phyloP scores from a whole-genome alignment of 495 filamentous ascomycete species.

The Daldinia caldariorum region DNA sequence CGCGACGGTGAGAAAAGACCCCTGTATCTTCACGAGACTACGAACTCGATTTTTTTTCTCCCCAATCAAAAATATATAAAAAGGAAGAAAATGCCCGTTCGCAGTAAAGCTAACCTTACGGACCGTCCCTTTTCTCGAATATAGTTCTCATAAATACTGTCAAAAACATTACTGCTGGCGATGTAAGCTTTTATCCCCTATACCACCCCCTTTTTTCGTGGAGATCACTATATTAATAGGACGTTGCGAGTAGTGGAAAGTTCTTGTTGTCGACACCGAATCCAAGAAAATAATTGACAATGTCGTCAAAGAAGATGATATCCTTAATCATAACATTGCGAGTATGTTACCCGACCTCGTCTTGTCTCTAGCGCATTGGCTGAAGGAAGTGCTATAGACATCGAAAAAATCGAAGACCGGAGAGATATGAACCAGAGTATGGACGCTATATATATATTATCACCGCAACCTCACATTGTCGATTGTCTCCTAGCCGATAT shows the following conservation, averaged over 20 bases:
- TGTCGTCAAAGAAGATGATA: slow-evolving; percentile 91
- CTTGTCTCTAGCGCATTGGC: slow-evolving; percentile 28
- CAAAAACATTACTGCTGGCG: slow-evolving; percentile 62
- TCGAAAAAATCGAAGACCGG: slow-evolving; percentile 88
- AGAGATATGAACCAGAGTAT: slow-evolving; percentile 82
- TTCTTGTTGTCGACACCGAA: slow-evolving; percentile 83
- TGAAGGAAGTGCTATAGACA: slow-evolving; percentile 65
- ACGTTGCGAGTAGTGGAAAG: slow-evolving; percentile 79
- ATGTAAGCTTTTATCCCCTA: slow-evolving; percentile 52
- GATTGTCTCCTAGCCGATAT: slow-evolving; percentile 94
- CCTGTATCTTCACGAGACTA: slow-evolving; percentile 15
- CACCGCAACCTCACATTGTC: slow-evolving; percentile 84
- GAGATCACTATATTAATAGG: slow-evolving; percentile 23
- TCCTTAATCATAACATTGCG: slow-evolving; percentile 92
- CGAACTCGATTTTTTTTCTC: slow-evolving; percentile 7
- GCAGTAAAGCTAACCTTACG: slow-evolving; percentile 26
- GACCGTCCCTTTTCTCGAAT: neutral
- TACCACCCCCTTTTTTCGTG: slow-evolving; percentile 25
- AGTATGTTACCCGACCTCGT: slow-evolving; percentile 65
- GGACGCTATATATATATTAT: slow-evolving; percentile 93
- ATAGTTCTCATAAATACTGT: slow-evolving; percentile 65
- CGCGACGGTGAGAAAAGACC: slow-evolving; percentile 51
- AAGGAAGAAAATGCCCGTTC: neutral
- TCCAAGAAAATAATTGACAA: slow-evolving; percentile 85
- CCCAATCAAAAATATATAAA: neutral